These are phyloP conservation scores for Prototheca cutis DNA, from an alignment of 163 green algal genomes.

Conservation along the genomic window DNA sequence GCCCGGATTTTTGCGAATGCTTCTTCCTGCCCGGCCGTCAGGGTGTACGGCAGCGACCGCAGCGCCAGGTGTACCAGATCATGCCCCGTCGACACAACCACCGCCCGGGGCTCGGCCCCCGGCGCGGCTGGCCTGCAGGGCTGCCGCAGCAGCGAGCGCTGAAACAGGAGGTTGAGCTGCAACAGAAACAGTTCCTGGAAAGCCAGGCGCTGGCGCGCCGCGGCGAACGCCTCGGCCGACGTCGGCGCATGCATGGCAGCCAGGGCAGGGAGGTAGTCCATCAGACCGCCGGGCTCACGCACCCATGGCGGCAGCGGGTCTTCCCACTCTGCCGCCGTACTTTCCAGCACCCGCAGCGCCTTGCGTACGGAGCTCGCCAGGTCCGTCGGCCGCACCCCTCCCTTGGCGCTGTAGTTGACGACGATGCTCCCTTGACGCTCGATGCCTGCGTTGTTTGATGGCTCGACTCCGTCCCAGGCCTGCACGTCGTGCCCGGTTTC, in stretches of 20 bases:
- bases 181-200: slow-evolving; percentile 65
- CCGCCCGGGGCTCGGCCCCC: too few relatives aligned
- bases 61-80: slow-evolving; percentile 20
- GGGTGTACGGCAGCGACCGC: slow-evolving; percentile 46
- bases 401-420: neutral
- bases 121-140: too few relatives aligned
- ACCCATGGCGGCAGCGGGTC: slow-evolving; percentile 24
- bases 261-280: slow-evolving; percentile 30
- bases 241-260: slow-evolving; percentile 35
- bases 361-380: neutral
- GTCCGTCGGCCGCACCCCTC: neutral
- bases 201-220: slow-evolving; percentile 30
- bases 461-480: too few relatives aligned
- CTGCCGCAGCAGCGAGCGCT: slow-evolving; percentile 13
- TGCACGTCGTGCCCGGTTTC: too few relatives aligned
- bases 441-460: too few relatives aligned
- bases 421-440: too few relatives aligned
- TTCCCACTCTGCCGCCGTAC: neutral
- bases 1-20: slow-evolving; percentile 24
- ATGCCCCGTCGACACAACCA: neutral
- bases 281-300: slow-evolving; percentile 9
- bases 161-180: slow-evolving; percentile 54
- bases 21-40: slow-evolving; percentile 59
- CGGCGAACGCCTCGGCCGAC: too few relatives aligned
- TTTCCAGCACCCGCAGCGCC: neutral